Conservation (phyloP, 2,329 filamentous ascomycete species). For the Sporothrix brunneoviolacea region DNA sequence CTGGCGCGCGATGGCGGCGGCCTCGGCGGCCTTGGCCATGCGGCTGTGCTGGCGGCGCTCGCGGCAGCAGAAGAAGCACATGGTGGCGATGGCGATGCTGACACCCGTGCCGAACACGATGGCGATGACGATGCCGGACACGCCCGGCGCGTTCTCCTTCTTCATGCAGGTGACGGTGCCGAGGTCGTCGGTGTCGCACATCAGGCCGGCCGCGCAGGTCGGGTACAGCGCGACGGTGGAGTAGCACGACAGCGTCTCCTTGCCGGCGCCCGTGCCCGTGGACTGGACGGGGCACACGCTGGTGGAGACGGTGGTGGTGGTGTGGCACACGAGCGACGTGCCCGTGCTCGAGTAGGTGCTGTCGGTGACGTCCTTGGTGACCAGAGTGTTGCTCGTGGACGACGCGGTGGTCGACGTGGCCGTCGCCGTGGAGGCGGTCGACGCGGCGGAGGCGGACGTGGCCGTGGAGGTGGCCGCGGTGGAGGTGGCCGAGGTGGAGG, state of each 20-base stretch:
- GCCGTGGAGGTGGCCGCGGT: neutral
- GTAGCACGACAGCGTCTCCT: conserved; percentile 33
- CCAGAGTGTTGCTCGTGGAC: conserved; percentile 24
- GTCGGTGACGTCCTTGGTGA: too few relatives aligned
- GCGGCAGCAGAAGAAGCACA: conserved; percentile 47
- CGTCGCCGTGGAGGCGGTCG: conserved; percentile 11
- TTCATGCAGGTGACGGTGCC: conserved; percentile 39
- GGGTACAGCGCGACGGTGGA: conserved; percentile 28
- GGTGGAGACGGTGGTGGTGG: conserved; percentile 29
- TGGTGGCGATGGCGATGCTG: conserved; percentile 30
- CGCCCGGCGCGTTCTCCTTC: conserved; percentile 32
- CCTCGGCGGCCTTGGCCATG: conserved; percentile 40
- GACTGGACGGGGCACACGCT: conserved; percentile 34
- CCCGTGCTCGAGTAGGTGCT: conserved; percentile 27
- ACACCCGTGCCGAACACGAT: conserved; percentile 39
- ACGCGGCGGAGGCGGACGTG: too few relatives aligned
- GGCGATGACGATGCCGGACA: conserved; percentile 41
- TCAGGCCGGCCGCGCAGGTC: conserved; percentile 36
- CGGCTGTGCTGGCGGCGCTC: conserved; percentile 41
- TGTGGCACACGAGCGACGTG: conserved; percentile 24
- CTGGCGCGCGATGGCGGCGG: conserved; percentile 41
- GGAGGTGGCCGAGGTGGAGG: too few relatives aligned
- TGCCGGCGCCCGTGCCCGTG: conserved; percentile 28
- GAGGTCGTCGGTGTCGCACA: conserved; percentile 37
- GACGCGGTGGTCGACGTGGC: conserved; percentile 1